These are phyloP conservation scores for Austroboletus festivus DNA, from an alignment of 768 basidiomycete species.

Conservation along the genomic window DNA sequence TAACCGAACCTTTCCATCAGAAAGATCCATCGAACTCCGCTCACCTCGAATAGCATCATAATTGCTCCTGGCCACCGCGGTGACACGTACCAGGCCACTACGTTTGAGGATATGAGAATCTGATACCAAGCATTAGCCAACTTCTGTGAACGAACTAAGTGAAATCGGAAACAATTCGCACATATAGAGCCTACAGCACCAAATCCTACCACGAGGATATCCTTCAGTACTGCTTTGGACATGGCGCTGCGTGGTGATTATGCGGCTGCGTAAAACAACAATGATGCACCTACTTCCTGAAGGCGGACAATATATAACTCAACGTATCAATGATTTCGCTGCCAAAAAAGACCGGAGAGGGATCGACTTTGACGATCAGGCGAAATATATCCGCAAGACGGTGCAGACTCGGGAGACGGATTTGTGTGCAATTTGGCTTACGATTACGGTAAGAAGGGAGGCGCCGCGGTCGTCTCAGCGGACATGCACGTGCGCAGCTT, in stretches of 20 bases:
- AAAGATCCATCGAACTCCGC: background rate
- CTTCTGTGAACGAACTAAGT: background rate
- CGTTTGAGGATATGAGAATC: conserved; percentile 56
- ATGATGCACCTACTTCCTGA: no score
- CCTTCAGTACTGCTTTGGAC: conserved; percentile 34
- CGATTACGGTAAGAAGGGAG: no score
- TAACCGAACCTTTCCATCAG: background rate
- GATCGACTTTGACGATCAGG: no score
- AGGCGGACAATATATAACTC: no score
- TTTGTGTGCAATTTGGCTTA: no score
- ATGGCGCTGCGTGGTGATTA: conserved; percentile 2
- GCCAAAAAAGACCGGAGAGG: no score
- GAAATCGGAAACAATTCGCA: conserved; percentile 19
- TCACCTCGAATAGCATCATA: conserved; percentile 53
- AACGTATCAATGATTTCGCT: no score
- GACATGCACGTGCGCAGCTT: no score
- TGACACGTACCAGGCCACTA: conserved; percentile 60
- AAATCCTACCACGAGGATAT: conserved; percentile 59
- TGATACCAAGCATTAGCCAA: conserved; percentile 18
- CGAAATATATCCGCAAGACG: no score
- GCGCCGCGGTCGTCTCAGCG: no score
- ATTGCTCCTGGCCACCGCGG: conserved; percentile 71
- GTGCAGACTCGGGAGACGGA: no score
- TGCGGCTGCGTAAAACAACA: no score
- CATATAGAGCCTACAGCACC: conserved; percentile 67